phyloP scores from a whole-genome alignment of 768 basidiomycete genomes.

The Tulasnella sp. region DNA sequence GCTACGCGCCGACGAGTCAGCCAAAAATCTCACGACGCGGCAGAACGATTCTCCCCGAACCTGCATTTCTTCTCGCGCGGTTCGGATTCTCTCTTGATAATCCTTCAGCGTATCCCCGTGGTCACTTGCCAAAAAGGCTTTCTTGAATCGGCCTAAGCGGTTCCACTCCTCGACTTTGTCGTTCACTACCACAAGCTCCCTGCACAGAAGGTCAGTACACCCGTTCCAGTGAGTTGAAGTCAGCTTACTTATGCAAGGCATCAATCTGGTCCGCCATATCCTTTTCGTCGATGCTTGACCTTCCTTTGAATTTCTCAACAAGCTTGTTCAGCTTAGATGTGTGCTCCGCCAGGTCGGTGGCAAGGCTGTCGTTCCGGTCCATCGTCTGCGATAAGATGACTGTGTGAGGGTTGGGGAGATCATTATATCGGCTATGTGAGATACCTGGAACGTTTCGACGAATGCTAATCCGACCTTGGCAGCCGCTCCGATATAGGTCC shows the following conservation, averaged over 20 bases:
- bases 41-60: neutral
- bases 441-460: neutral
- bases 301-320: neutral
- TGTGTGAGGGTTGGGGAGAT: neutral
- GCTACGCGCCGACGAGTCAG: neutral
- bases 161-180: neutral
- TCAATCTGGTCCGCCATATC: neutral
- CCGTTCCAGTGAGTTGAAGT: neutral
- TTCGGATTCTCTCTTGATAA: neutral
- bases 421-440: too few species aligned
- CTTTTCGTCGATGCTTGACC: neutral
- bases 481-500: neutral
- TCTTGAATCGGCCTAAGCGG: neutral
- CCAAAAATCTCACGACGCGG: neutral
- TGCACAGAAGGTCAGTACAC: neutral
- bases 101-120: neutral
- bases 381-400: neutral
- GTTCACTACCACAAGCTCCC: neutral
- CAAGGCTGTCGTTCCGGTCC: neutral
- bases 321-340: neutral
- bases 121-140: neutral
- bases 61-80: neutral
- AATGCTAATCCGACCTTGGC: neutral
- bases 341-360: neutral
- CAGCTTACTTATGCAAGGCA: neutral